phyloP scores from a whole-genome alignment of 2,329 filamentous ascomycete species.

The Oidium heveae region DNA sequence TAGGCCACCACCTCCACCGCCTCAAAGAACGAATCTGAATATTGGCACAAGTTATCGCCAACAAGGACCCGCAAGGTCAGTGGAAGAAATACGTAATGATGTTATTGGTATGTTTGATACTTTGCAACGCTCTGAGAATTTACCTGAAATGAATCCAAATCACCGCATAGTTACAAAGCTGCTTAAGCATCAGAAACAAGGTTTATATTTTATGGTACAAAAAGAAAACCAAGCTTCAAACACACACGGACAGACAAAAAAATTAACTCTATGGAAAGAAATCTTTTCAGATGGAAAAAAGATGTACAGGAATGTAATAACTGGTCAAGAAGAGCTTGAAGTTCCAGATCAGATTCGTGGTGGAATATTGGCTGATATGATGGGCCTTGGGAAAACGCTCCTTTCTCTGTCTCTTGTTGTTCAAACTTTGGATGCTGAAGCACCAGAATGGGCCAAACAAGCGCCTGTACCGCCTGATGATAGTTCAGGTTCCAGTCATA shows the following conservation, averaged over 20 bases:
- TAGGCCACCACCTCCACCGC: conserved; percentile 7
- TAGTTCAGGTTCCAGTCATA: conserved; percentile 12
- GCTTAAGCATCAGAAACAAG: conserved; percentile 73
- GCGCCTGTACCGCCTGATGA: conserved; percentile 18
- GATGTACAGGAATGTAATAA: conserved; percentile 66
- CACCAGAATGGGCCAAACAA: conserved; percentile 32
- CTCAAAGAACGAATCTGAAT: conserved; percentile 12
- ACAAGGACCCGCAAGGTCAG: conserved; percentile 27
- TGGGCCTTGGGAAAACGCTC: conserved; percentile 70
- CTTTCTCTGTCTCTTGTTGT: conserved; percentile 62
- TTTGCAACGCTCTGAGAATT: conserved; percentile 46
- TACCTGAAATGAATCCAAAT: conserved; percentile 48
- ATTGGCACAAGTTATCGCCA: conserved; percentile 14
- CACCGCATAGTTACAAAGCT: conserved; percentile 37
- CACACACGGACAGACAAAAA: conserved; percentile 24
- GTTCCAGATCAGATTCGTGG: conserved; percentile 43
- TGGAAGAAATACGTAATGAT: conserved; percentile 68
- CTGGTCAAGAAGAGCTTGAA: conserved; percentile 33
- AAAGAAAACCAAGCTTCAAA: conserved; percentile 41
- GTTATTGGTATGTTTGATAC: conserved; percentile 75
- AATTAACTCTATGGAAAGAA: conserved; percentile 55
- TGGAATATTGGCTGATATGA: conserved; percentile 62
- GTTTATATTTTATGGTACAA: conserved; percentile 59
- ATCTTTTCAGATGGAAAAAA: conserved; percentile 30
- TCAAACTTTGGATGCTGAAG: conserved; percentile 31